These are phyloP conservation scores for Torulaspora indica DNA, from an alignment of 805 yeast genomes.

Conservation along the genomic window DNA sequence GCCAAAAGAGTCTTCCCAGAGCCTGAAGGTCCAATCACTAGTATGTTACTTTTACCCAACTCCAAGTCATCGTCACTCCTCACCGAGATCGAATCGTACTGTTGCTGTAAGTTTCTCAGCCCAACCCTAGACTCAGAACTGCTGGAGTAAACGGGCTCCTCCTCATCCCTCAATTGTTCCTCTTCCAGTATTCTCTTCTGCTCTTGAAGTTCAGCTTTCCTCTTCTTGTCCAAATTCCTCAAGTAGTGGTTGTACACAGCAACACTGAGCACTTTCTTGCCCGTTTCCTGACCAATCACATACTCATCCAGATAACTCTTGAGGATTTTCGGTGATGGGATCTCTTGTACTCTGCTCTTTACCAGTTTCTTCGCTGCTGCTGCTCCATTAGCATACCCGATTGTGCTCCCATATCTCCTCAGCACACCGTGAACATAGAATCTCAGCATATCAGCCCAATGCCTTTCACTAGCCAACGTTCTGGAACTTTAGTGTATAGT, in stretches of 20 bases:
- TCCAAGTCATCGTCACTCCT: conserved; percentile 40
- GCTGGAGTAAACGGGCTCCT: conserved; percentile 16
- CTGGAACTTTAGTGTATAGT: too few relatives aligned
- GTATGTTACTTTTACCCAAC: conserved; percentile 51
- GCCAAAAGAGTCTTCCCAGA: conserved; percentile 59
- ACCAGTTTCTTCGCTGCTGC: conserved; percentile 21
- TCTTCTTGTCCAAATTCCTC: conserved; percentile 42
- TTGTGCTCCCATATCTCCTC: conserved; percentile 6
- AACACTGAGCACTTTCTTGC: conserved; percentile 55
- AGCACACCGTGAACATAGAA: background rate
- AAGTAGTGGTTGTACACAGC: conserved; percentile 57
- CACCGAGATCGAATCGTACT: conserved; percentile 27
- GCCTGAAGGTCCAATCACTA: conserved; percentile 58
- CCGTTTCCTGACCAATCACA: conserved; percentile 52
- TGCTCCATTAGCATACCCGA: background rate
- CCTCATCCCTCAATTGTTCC: conserved; percentile 25
- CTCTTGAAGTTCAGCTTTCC: conserved; percentile 29
- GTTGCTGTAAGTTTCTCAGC: conserved; percentile 28
- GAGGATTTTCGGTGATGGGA: conserved; percentile 47
- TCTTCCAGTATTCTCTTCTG: conserved; percentile 32
- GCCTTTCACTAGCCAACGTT: background rate
- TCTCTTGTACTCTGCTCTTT: conserved; percentile 15
- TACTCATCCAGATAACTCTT: conserved; percentile 46
- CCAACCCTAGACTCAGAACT: conserved; percentile 35
- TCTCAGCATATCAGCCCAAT: conserved; percentile 2